phyloP scores from a whole-genome alignment of 345 rosid species.

The Cardamine chenopodiifolia region DNA sequence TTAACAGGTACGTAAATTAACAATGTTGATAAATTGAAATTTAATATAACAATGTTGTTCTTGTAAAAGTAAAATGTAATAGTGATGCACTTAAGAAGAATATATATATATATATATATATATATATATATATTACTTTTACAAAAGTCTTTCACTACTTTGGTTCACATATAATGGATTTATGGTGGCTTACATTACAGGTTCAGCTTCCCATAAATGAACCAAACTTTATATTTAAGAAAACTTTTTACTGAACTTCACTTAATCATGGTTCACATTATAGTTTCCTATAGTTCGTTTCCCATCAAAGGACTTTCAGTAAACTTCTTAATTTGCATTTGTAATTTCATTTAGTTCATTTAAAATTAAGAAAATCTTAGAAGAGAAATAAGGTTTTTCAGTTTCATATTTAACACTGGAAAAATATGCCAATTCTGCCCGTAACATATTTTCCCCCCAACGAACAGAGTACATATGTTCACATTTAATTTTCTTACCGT shows the following conservation, averaged over 20 bases:
- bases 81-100: too few relatives aligned
- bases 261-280: background rate
- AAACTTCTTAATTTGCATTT: background rate
- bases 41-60: constrained; percentile 11
- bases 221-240: background rate
- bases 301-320: background rate
- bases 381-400: background rate
- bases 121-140: too few relatives aligned
- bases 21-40: background rate
- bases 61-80: background rate
- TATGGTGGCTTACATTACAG: constrained; percentile 8
- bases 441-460: too few relatives aligned
- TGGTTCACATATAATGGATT: background rate
- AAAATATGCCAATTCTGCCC: too few relatives aligned
- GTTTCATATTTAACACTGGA: background rate
- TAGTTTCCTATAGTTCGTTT: background rate
- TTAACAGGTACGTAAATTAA: constrained; percentile 33
- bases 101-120: too few relatives aligned
- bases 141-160: background rate
- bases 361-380: background rate
- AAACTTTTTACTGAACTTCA: background rate
- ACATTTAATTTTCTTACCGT: constrained; percentile 34
- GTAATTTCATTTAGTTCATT: constrained; percentile 1
- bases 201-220: background rate
- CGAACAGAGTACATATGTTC: constrained; percentile 45